phyloP scores from a whole-genome alignment of 2,329 filamentous ascomycete species.

The Calonectria henricotiae region DNA sequence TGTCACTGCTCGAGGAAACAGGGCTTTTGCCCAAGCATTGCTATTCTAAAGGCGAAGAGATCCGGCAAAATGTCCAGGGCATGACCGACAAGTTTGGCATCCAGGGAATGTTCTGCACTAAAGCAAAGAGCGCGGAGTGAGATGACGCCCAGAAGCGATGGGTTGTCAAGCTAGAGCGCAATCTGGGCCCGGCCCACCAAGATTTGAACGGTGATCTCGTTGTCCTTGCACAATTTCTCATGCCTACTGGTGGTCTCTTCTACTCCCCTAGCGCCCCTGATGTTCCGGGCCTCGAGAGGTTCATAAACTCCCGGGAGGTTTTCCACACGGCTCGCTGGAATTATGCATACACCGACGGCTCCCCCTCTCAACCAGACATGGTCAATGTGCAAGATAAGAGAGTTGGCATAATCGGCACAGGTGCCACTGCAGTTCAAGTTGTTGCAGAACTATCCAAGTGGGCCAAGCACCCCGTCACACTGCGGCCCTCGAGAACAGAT shows the following conservation, averaged over 20 bases:
- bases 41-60: neutral
- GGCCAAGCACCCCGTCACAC: neutral
- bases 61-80: neutral
- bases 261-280: neutral
- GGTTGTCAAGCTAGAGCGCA: neutral
- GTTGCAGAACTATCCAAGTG: constrained; percentile 2
- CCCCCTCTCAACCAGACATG: neutral
- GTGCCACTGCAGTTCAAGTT: constrained; percentile 3
- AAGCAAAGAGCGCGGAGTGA: neutral
- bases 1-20: constrained; percentile 3
- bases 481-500: neutral
- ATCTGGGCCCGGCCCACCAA: neutral
- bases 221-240: neutral
- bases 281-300: neutral
- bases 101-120: neutral
- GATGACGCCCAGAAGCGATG: neutral
- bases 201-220: neutral
- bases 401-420: constrained; percentile 2
- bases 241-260: neutral
- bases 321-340: constrained; percentile 9
- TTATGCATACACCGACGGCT: neutral
- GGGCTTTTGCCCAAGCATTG: constrained; percentile 4
- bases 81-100: neutral
- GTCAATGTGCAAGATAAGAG: neutral
- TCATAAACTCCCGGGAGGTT: neutral